A percentile compares a stretch with the other conserved stretches of the same genome.
Conservation (phyloP, 208 protist species). For the Willaertia magna region DNA sequence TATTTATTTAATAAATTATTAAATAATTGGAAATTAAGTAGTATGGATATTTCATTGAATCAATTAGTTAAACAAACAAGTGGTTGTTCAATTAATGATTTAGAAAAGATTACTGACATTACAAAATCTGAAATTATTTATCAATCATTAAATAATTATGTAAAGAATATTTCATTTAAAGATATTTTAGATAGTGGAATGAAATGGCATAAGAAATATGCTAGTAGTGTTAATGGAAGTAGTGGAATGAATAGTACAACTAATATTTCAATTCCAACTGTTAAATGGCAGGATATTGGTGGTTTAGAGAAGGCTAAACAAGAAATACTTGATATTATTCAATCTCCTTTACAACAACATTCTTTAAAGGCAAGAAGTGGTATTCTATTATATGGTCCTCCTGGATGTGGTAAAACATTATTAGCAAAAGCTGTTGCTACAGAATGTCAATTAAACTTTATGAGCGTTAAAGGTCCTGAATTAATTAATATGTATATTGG, state of each 20-base stretch:
- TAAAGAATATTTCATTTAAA: not conserved
- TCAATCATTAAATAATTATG: not conserved
- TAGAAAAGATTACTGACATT: not conserved
- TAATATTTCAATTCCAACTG: constrained; percentile 2
- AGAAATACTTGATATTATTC: constrained; percentile 43
- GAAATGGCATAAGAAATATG: not conserved
- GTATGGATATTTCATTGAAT: not conserved
- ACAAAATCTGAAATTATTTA: not conserved
- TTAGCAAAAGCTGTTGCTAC: constrained; percentile 77
- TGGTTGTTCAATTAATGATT: not conserved
- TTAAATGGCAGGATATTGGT: constrained; percentile 63
- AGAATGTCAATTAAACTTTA: constrained; percentile 80
- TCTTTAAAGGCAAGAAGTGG: constrained; percentile 33
- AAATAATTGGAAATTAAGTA: not conserved
- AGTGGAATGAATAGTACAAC: not conserved
- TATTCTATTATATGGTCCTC: constrained; percentile 50
- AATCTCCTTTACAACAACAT: constrained; percentile 7
- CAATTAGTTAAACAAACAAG: not conserved
- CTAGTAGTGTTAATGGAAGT: not conserved
- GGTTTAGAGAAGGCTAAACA: constrained; percentile 58
- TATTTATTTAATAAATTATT: not conserved
- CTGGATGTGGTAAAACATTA: constrained; percentile 57
- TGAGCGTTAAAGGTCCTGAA: constrained; percentile 82
- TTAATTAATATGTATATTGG: constrained; percentile 82
- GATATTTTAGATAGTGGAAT: not conserved